A percentile compares a stretch with the other conserved stretches of the same genome.
phyloP scores from a whole-genome alignment of 805 yeast genomes.

The Phaffomyces thermotolerans region DNA sequence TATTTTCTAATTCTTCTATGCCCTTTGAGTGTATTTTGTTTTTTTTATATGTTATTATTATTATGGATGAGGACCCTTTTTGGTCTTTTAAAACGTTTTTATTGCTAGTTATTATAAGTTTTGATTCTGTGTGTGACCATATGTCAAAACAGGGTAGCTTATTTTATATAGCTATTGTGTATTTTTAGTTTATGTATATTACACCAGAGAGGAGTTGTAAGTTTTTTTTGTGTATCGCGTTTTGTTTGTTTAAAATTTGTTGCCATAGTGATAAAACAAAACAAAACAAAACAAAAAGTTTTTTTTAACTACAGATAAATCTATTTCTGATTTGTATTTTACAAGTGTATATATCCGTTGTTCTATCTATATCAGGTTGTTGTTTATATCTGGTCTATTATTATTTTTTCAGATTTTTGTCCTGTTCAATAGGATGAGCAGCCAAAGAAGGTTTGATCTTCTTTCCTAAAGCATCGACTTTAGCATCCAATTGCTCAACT shows the following conservation, averaged over 20 bases:
- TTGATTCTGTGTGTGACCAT: no score
- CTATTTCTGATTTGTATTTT: no score
- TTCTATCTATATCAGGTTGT: not conserved
- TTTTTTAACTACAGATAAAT: no score
- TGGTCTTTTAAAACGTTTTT: no score
- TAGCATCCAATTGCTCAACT: constrained; percentile 4
- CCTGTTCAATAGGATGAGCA: not conserved
- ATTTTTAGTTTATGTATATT: constrained; percentile 8
- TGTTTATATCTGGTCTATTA: not conserved
- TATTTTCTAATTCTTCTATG: constrained; percentile 1
- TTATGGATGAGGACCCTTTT: not conserved
- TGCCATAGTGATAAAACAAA: not conserved
- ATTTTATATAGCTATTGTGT: constrained; percentile 2
- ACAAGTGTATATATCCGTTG: not conserved
- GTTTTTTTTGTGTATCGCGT: no score
- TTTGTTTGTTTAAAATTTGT: not conserved
- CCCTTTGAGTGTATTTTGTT: not conserved
- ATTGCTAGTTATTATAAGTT: no score
- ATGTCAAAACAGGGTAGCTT: not conserved
- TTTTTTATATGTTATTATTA: not conserved
- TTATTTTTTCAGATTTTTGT: not conserved
- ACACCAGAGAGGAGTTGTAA: not conserved
- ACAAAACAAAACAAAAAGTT: no score
- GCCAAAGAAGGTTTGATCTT: not conserved
- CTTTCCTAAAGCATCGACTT: constrained; percentile 5